Evolutionary conservation across 2,329 filamentous ascomycete species (phyloP), one percentile per base, ranked within the genome.

Genomic region (Claviceps sp.): DNA sequence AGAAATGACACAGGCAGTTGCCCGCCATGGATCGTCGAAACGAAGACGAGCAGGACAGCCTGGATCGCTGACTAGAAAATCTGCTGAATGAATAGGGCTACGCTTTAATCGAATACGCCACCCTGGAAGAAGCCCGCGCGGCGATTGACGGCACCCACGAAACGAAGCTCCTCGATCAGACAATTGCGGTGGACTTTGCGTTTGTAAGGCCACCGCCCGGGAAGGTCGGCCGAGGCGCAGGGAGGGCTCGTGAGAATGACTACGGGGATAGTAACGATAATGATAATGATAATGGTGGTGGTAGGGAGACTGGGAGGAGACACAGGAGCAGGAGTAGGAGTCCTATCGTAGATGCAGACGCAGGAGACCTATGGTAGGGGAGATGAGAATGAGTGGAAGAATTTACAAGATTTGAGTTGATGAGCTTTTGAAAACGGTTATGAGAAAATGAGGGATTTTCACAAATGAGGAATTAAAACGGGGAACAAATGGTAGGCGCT

Each of bases 31-130:
- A 1, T 34, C 30, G 30, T 34, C 9, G 30, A 34, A 34, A 34
- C 30, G 30, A 34, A 4, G 30, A 34, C n/a, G 4, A 18, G 7
- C 2, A 20, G 3, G 7, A 41, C n/a, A n/a, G 18, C 18, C 18
- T 18, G 7, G 40, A 11, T 20, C 11, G 40, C 40, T 41, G 18
- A 41, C n/a, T 4, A 4, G 4, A 11, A 11, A 8, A 30, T 4
- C 8, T 34, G 9, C 30, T 34, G 3, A 26, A 30, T 34, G 42
- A 9, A 11, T 55, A 91, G 86, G 87, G 87, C 58, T 93, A 93
- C 68, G 86, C 85, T 34, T 71, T 93, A 59, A 90, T 93, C 66
- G 88, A 93, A 66, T 93, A 89, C 68, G 75, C 85, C 1, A 91
- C 86, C 1, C 73, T 89, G 42, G 77, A 82, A 57, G 87, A 93